These are phyloP conservation scores for Hypoxylon intermedium DNA, from an alignment of 495 filamentous ascomycete species.

Conservation along the genomic window DNA sequence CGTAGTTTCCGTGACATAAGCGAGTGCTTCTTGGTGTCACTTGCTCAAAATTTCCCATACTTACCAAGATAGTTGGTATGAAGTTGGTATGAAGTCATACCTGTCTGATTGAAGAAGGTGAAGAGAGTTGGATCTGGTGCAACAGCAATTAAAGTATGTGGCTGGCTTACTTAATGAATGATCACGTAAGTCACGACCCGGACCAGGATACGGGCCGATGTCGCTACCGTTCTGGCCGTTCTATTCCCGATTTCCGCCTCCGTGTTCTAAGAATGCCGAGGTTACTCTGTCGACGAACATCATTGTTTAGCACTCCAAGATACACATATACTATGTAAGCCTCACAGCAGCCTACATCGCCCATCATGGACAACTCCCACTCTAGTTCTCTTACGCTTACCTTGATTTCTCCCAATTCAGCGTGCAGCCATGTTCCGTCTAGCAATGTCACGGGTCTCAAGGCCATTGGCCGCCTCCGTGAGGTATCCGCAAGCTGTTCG, in stretches of 20 bases:
- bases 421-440: conserved; percentile 38
- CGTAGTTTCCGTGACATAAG: too few relatives aligned
- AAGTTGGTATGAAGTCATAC: too few relatives aligned
- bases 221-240: conserved; percentile 3
- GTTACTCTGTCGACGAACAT: neutral
- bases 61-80: too few relatives aligned
- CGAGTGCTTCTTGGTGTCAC: too few relatives aligned
- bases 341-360: conserved; percentile 22
- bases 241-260: conserved; percentile 17
- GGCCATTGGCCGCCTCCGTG: conserved; percentile 17
- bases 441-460: conserved; percentile 27
- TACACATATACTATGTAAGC: conserved; percentile 12
- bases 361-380: conserved; percentile 16
- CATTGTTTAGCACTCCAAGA: conserved; percentile 10
- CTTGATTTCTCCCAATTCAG: conserved; percentile 28
- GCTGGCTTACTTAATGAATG: neutral
- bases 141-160: too few relatives aligned
- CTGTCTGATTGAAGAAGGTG: too few relatives aligned
- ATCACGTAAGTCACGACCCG: neutral
- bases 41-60: too few relatives aligned
- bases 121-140: too few relatives aligned
- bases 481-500: conserved; percentile 27
- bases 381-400: conserved; percentile 7
- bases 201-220: conserved; percentile 19
- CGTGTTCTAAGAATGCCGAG: conserved; percentile 13